Evolutionary conservation across 257 asterid genomes (phyloP).

Genomic region (Solanum corneliomulleri): DNA sequence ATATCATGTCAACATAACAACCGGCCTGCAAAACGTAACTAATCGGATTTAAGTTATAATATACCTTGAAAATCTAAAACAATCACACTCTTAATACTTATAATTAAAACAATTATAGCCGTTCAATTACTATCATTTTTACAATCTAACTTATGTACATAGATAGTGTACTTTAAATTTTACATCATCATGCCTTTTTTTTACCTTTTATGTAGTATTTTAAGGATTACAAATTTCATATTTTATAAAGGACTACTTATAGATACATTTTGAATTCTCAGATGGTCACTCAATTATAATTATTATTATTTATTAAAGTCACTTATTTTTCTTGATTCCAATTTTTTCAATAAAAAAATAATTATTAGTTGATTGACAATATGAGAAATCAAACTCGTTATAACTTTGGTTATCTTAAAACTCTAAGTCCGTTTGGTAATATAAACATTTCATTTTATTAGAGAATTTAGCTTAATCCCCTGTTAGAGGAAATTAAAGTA

Average conservation of each 20-base stretch:
- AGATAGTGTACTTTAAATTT: neutral
- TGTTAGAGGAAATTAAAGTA: neutral
- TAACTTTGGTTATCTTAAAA: neutral
- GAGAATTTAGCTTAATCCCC: neutral
- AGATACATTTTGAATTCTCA: neutral
- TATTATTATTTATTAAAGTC: no score
- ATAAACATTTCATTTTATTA: neutral
- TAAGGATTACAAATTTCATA: neutral
- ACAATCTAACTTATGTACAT: neutral
- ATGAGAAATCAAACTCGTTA: no score
- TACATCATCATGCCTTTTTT: neutral
- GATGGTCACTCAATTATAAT: no score
- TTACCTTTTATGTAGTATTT: neutral
- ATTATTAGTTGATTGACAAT: no score
- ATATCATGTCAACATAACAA: neutral
- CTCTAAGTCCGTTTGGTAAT: neutral
- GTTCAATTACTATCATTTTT: neutral
- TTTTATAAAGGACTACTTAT: neutral
- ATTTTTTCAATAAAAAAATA: no score
- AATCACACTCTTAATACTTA: no score
- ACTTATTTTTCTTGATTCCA: no score
- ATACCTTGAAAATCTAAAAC: neutral
- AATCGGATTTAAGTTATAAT: neutral
- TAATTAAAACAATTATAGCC: no score
- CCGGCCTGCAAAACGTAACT: neutral